Base-by-base conservation (phyloP, 345 rosid species). In the Populus ilicifolia region DNA sequence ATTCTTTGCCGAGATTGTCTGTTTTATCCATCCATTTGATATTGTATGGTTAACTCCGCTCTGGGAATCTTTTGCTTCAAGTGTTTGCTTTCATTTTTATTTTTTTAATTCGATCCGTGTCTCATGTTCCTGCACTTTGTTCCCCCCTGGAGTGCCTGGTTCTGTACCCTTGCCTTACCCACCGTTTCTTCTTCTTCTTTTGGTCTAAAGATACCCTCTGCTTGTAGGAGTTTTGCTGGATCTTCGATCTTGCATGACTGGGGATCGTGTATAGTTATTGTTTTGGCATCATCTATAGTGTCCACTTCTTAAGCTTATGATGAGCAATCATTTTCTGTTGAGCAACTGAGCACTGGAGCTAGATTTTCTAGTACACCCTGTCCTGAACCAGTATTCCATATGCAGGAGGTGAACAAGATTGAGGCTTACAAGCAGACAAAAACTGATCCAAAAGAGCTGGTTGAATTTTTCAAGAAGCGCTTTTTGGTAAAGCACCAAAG, bases 371-470 rank as follows among this genome's bases (percentile, higher is more conserved):
- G 35, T 25, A 27, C 5, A 23, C 23, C 61, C 2, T 56, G 9
- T 54, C 56, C 39, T 27, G n/a, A 56, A 13, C 18, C 8, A 23
- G 66, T 0, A 72, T 36, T 74, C 25, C 33, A 41, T 69, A 70
- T 76, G 82, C 89, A 94, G 97, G 94, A 88, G 74, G 11, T 86
- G 74, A 89, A 91, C 90, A 90, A 90, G 86, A 80, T 90, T 54
- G 89, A 89, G 71, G 94, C 89, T 29, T 94, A 89, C 75, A 84
- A 84, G 83, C 91, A 83, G 79, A 90, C 97, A 27, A 91, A 89
- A 80, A 36, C 61, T 8, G 89, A 89, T 76, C 90, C 92, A 2
- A 79, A 85, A 65, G 86, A 78, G 77, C 43, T 86, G 33, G 71
- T 90, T 54, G 88, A 82, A 81, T 29, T 20, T 54, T 91, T 83